Conservation (phyloP, 306 rosid species). For the Vigna unguiculata region DNA sequence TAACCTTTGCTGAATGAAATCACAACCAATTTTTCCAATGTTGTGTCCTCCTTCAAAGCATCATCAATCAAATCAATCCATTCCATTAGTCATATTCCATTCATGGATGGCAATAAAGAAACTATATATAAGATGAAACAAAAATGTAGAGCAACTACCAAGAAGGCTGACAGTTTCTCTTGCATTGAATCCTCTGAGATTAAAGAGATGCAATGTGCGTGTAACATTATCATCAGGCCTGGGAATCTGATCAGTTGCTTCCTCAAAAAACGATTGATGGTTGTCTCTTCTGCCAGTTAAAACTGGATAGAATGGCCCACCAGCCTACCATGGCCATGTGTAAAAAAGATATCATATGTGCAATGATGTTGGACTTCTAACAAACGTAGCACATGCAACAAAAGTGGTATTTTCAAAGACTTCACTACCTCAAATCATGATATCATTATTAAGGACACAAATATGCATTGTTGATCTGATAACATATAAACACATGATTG, state of each 20-base stretch:
- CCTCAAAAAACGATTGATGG: conserved; percentile 55
- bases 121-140: neutral
- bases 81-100: conserved; percentile 8
- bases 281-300: conserved; percentile 82
- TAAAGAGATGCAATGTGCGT: conserved; percentile 66
- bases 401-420: neutral
- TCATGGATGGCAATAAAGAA: neutral
- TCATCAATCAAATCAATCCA: conserved; percentile 34
- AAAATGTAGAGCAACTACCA: conserved; percentile 45
- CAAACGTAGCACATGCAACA: conserved; percentile 4
- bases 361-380: conserved; percentile 4
- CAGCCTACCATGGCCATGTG: conserved; percentile 59
- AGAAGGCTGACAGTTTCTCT: conserved; percentile 93
- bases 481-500: conserved; percentile 15
- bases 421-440: conserved; percentile 13
- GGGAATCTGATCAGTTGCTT: conserved; percentile 73
- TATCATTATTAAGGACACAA: neutral
- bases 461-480: neutral
- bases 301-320: conserved; percentile 88
- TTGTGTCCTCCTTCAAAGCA: conserved; percentile 80
- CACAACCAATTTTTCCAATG: conserved; percentile 83
- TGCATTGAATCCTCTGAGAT: conserved; percentile 70
- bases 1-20: conserved; percentile 65
- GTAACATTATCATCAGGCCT: conserved; percentile 68
- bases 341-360: conserved; percentile 28